Conservation (phyloP, 2,329 filamentous ascomycete species). For the Pseudocercospora fuligena region DNA sequence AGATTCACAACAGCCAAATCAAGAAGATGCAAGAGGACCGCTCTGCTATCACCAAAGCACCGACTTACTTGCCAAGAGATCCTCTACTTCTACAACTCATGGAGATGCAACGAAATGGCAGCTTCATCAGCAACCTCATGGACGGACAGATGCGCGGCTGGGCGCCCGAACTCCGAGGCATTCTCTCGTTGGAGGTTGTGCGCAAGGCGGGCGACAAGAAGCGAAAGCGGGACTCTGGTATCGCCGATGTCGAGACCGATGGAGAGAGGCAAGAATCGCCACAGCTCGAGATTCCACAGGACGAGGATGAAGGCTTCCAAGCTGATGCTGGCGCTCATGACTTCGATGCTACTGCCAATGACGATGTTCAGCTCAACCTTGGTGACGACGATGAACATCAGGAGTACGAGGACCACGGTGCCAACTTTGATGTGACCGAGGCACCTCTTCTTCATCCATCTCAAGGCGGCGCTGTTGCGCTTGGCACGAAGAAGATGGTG, state of each 20-base stretch:
- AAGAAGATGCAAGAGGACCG: constrained; percentile 85
- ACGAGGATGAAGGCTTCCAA: constrained; percentile 39
- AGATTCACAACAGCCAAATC: constrained; percentile 76
- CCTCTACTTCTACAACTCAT: constrained; percentile 84
- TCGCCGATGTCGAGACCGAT: constrained; percentile 71
- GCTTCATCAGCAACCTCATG: constrained; percentile 86
- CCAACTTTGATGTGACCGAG: constrained; percentile 74
- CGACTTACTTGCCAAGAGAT: constrained; percentile 83
- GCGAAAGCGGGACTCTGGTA: constrained; percentile 88
- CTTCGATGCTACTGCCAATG: constrained; percentile 34
- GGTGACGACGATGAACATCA: constrained; percentile 32
- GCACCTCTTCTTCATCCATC: constrained; percentile 76
- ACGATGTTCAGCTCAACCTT: constrained; percentile 34
- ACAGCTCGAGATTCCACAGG: constrained; percentile 39
- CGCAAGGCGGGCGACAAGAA: constrained; percentile 80
- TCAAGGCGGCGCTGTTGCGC: constrained; percentile 83
- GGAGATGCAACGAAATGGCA: constrained; percentile 88
- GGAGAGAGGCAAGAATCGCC: constrained; percentile 38
- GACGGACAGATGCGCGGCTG: constrained; percentile 75
- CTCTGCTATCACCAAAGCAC: constrained; percentile 81
- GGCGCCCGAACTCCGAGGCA: constrained; percentile 90
- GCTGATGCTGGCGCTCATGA: constrained; percentile 32
- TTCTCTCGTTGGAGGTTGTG: constrained; percentile 84
- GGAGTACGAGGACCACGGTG: constrained; percentile 34
- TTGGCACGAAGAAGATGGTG: constrained; percentile 93